These are phyloP conservation scores for Pseudocercospora vitis DNA, from an alignment of 2,329 filamentous ascomycete genomes.

Conservation along the genomic window DNA sequence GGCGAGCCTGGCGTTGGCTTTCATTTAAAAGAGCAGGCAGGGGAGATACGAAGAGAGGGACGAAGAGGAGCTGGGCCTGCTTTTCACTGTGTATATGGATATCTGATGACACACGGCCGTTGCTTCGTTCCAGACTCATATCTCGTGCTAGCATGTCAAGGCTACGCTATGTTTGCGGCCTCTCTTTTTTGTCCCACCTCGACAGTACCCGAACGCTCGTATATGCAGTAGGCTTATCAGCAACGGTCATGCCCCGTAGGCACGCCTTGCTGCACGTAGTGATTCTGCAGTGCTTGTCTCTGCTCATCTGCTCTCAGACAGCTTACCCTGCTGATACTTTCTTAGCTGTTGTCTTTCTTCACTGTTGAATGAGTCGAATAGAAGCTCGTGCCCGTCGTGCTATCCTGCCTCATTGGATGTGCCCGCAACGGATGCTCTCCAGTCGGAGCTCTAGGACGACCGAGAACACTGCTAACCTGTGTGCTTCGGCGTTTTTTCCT, in stretches of 20 bases:
- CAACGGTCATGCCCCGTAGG: neutral
- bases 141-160: neutral
- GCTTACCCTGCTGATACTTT: neutral
- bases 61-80: too few relatives aligned
- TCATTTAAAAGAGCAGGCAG: conserved; percentile 38
- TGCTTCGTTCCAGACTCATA: neutral
- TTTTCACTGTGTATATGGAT: too few relatives aligned
- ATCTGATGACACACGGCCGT: too few relatives aligned
- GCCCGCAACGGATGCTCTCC: conserved; percentile 18
- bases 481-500: neutral
- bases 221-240: neutral
- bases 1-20: conserved; percentile 51
- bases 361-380: conserved; percentile 8
- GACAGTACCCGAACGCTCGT: neutral
- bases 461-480: neutral
- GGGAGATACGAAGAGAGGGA: too few relatives aligned
- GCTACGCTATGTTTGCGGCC: neutral
- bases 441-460: conserved; percentile 2
- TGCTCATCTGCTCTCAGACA: too few relatives aligned
- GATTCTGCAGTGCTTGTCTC: neutral
- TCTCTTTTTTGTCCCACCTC: conserved; percentile 1
- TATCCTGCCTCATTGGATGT: conserved; percentile 13
- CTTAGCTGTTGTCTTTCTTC: neutral
- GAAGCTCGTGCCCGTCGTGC: conserved; percentile 9
- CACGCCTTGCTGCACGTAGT: neutral